Evolutionary conservation across 2,329 filamentous ascomycete species (phyloP).

Genomic region (Diaporthe helianthi): DNA sequence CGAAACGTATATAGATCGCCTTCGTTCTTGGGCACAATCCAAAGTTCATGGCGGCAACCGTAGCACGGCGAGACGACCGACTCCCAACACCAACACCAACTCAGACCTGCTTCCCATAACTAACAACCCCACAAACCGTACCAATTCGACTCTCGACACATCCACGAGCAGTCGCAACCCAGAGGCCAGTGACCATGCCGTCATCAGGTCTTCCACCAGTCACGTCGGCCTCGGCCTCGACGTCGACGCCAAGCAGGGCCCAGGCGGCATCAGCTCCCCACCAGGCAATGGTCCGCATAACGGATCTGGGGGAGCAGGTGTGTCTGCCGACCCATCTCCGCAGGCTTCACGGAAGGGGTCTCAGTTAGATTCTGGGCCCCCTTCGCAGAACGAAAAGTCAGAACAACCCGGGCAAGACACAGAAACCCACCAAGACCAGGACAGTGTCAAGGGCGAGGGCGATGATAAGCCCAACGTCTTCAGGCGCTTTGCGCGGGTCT

Average conservation of each 20-base stretch:
- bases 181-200: neutral
- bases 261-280: conserved; percentile 38
- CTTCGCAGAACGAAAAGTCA: conserved; percentile 27
- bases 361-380: conserved; percentile 55
- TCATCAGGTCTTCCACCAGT: conserved; percentile 16
- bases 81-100: conserved; percentile 46
- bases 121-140: conserved; percentile 40
- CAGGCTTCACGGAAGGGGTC: conserved; percentile 62
- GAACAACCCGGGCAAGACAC: conserved; percentile 27
- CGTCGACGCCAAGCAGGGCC: conserved; percentile 15
- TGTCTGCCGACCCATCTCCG: conserved; percentile 53
- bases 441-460: conserved; percentile 23
- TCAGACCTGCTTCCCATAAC: conserved; percentile 49
- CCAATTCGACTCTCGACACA: conserved; percentile 33
- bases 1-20: conserved; percentile 61
- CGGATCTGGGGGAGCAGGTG: conserved; percentile 37
- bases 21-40: conserved; percentile 61
- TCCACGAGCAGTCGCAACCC: conserved; percentile 36
- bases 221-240: conserved; percentile 28
- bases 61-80: conserved; percentile 48
- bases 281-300: conserved; percentile 35
- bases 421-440: conserved; percentile 35
- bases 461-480: conserved; percentile 43
- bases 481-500: conserved; percentile 54
- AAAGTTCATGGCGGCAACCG: conserved; percentile 60